A percentile compares a stretch with the other conserved stretches of the same genome.
phyloP scores from a whole-genome alignment of 495 filamentous ascomycete species.

The Talaromyces thailandensis region DNA sequence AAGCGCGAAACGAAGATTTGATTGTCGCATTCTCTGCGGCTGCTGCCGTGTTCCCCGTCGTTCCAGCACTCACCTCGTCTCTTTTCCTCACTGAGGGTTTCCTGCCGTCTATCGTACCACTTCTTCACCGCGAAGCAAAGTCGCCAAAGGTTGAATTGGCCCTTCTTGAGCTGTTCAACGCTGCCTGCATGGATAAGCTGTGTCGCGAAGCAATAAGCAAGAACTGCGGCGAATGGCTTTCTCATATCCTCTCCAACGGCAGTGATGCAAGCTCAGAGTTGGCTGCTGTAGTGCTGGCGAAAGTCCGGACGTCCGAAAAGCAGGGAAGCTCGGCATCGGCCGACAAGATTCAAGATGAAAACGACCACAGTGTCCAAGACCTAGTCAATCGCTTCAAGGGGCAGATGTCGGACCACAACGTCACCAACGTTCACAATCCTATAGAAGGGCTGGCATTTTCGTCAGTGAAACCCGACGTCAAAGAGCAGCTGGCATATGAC shows the following conservation, averaged over 20 bases:
- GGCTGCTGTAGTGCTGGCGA: slow-evolving; percentile 80
- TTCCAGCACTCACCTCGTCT: slow-evolving; percentile 55
- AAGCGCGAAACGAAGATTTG: slow-evolving; percentile 47
- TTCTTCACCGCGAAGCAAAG: slow-evolving; percentile 66
- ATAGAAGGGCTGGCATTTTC: slow-evolving; percentile 92
- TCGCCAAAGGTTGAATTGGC: slow-evolving; percentile 71
- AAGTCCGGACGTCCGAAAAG: slow-evolving; percentile 48
- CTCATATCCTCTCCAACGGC: slow-evolving; percentile 62
- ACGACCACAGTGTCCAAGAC: slow-evolving; percentile 51
- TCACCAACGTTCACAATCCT: slow-evolving; percentile 51
- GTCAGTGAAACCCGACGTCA: slow-evolving; percentile 72
- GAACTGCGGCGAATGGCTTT: slow-evolving; percentile 75
- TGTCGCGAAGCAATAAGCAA: slow-evolving; percentile 75
- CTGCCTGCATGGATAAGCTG: slow-evolving; percentile 70
- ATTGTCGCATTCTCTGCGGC: slow-evolving; percentile 82
- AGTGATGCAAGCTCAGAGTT: slow-evolving; percentile 55
- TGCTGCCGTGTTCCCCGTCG: slow-evolving; percentile 76
- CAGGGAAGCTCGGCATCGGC: slow-evolving; percentile 26
- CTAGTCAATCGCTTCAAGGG: slow-evolving; percentile 70
- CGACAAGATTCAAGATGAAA: slow-evolving; percentile 32
- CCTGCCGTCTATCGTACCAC: slow-evolving; percentile 53
- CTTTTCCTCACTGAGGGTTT: slow-evolving; percentile 85
- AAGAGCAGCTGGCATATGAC: slow-evolving; percentile 67
- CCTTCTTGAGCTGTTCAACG: slow-evolving; percentile 78
- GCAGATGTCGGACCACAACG: slow-evolving; percentile 56